phyloP scores from a whole-genome alignment of 495 filamentous ascomycete species.

The Viridothelium virens region DNA sequence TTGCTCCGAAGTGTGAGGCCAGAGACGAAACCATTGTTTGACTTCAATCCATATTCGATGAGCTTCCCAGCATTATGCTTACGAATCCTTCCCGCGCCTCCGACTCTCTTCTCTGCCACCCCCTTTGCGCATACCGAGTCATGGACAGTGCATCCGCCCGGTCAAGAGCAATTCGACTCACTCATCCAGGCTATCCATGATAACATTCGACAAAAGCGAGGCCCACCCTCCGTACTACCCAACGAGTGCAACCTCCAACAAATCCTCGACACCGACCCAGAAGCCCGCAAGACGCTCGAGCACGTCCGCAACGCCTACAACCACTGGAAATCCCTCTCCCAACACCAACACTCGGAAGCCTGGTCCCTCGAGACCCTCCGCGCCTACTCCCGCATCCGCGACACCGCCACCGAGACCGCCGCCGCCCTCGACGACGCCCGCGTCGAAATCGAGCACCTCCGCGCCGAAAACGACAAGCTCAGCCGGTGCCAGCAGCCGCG shows the following conservation, averaged over 20 bases:
- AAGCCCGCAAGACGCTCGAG: conserved; percentile 48
- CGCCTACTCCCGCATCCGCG: conserved; percentile 58
- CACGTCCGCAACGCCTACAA: conserved; percentile 64
- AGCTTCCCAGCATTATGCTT: conserved; percentile 76
- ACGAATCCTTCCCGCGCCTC: conserved; percentile 68
- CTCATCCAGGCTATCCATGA: conserved; percentile 57
- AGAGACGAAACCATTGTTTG: conserved; percentile 43
- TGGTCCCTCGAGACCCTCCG: conserved; percentile 78
- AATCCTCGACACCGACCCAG: conserved; percentile 29
- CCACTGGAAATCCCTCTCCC: conserved; percentile 57
- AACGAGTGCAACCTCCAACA: conserved; percentile 14
- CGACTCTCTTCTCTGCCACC: conserved; percentile 60
- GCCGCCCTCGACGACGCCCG: conserved; percentile 53
- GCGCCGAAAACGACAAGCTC: conserved; percentile 59
- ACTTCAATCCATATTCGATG: conserved; percentile 72
- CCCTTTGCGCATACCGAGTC: conserved; percentile 62
- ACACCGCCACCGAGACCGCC: conserved; percentile 55
- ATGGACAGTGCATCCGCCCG: conserved; percentile 68
- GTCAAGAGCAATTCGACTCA: conserved; percentile 59
- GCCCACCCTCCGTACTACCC: conserved; percentile 44
- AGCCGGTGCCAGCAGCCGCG: conserved; percentile 60
- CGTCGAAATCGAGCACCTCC: conserved; percentile 67
- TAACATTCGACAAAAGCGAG: conserved; percentile 26
- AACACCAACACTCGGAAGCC: conserved; percentile 49
- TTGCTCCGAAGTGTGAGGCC: not conserved